Evolutionary conservation across 2,329 filamentous ascomycete genomes (phyloP).

Genomic region (Aspergillus novoparasiticus): DNA sequence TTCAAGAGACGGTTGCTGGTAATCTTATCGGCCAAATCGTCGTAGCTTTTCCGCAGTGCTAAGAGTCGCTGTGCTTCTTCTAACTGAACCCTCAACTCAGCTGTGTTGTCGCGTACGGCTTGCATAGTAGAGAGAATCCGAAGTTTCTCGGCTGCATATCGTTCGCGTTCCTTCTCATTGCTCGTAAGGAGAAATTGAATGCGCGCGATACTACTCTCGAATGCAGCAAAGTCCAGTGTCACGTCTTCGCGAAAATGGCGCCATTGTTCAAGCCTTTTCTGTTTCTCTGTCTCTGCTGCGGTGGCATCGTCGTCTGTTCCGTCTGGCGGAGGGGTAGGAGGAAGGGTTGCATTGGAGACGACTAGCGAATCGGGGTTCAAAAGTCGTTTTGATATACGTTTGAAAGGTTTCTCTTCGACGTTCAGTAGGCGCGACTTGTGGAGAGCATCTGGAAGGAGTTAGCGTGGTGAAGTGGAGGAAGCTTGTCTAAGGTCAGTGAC

Average conservation of each 20-base stretch:
- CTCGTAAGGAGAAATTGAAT: conserved; percentile 84
- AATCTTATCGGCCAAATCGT: conserved; percentile 85
- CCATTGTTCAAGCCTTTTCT: conserved; percentile 58
- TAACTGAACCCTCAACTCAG: conserved; percentile 71
- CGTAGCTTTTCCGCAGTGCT: conserved; percentile 79
- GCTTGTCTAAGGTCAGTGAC: conserved; percentile 4
- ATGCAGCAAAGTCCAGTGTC: conserved; percentile 82
- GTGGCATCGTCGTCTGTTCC: conserved; percentile 46
- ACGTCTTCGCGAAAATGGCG: conserved; percentile 79
- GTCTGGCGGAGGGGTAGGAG: conserved; percentile 70
- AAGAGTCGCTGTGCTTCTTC: conserved; percentile 75
- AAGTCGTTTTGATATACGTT: conserved; percentile 81
- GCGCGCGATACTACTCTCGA: conserved; percentile 82
- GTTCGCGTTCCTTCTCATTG: conserved; percentile 79
- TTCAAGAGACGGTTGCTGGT: conserved; percentile 77
- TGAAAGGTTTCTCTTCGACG: conserved; percentile 91
- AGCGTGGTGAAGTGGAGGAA: conserved; percentile 17
- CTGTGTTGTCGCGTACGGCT: conserved; percentile 73
- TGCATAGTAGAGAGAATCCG: conserved; percentile 79
- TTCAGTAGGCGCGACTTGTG: conserved; percentile 85
- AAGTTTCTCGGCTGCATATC: conserved; percentile 79
- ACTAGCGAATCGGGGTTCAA: conserved; percentile 68
- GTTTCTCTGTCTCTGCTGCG: conserved; percentile 51
- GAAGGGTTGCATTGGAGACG: conserved; percentile 56
- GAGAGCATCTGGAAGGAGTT: conserved; percentile 64